A percentile compares a stretch with the other conserved stretches of the same genome.
phyloP scores from a whole-genome alignment of 352 stramenopile species.

The Pythium sp. region DNA sequence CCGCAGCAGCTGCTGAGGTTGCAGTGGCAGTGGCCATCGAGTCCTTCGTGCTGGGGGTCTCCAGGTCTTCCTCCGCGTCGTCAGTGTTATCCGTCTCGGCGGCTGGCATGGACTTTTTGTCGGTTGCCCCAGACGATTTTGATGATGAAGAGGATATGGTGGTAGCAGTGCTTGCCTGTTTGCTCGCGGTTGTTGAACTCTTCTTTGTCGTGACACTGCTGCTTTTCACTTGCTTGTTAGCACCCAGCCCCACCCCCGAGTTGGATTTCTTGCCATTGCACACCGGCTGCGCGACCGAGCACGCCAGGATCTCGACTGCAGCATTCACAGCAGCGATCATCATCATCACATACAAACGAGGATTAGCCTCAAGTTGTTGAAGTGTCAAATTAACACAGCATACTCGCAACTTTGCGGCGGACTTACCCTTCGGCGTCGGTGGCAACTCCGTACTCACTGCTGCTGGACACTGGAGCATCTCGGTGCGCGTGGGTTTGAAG shows the following conservation, averaged over 20 bases:
- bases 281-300: constrained; percentile 42
- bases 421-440: constrained; percentile 25
- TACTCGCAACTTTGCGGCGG: not conserved
- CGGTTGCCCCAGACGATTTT: not conserved
- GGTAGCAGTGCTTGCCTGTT: not conserved
- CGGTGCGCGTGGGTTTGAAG: constrained; percentile 32
- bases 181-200: constrained; percentile 9
- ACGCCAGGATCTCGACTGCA: constrained; percentile 43
- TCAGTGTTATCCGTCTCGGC: not conserved
- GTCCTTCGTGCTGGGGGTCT: not conserved
- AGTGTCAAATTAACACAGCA: too few relatives aligned
- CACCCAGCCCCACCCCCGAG: constrained; percentile 8
- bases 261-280: constrained; percentile 60
- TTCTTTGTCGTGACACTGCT: constrained; percentile 21
- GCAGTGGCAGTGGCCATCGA: not conserved
- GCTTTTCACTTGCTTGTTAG: not conserved
- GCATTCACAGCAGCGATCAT: not conserved
- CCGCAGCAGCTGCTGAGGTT: not conserved
- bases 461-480: constrained; percentile 38
- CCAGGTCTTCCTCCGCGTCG: not conserved
- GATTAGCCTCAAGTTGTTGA: too few relatives aligned
- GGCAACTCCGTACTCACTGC: constrained; percentile 23
- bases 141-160: not conserved
- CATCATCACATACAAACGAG: not conserved
- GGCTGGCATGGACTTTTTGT: not conserved